phyloP scores from a whole-genome alignment of 2,329 filamentous ascomycete genomes.

The Monilinia polystroma region DNA sequence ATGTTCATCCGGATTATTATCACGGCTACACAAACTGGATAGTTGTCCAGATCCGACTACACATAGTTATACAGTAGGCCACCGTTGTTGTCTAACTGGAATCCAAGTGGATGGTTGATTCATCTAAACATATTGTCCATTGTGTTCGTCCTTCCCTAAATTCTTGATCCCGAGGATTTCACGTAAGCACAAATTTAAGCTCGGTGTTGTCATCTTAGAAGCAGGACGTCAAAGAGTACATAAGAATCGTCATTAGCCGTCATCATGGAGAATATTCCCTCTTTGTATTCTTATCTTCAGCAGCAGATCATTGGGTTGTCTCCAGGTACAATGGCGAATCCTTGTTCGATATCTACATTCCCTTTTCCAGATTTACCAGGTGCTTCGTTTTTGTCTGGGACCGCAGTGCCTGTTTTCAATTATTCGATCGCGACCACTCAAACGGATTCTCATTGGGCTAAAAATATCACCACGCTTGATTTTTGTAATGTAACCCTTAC shows the following conservation, averaged over 20 bases:
- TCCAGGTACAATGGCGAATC: background rate
- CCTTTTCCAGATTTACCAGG: slow-evolving; percentile 7
- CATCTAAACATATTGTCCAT: background rate
- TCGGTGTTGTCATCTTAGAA: no score
- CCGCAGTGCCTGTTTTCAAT: background rate
- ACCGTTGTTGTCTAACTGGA: background rate
- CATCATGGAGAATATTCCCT: background rate
- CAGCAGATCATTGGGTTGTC: background rate
- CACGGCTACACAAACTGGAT: no score
- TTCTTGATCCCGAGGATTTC: background rate
- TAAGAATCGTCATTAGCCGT: background rate
- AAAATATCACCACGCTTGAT: background rate
- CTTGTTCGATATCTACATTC: background rate
- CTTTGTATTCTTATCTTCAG: background rate
- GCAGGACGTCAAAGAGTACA: background rate
- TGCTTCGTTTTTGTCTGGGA: background rate
- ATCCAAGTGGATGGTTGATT: background rate
- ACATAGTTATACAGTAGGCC: no score
- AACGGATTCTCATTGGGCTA: background rate
- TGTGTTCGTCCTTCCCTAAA: background rate
- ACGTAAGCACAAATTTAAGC: background rate
- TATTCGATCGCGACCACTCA: background rate
- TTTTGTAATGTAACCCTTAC: slow-evolving; percentile 24
- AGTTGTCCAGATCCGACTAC: no score
- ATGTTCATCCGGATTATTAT: no score